Percentiles rank a stretch among this genome's conserved stretches.
These are phyloP conservation scores for Ceratobasidium sp. DNA, from an alignment of 1,284 basidiomycete genomes.

Conservation along the genomic window DNA sequence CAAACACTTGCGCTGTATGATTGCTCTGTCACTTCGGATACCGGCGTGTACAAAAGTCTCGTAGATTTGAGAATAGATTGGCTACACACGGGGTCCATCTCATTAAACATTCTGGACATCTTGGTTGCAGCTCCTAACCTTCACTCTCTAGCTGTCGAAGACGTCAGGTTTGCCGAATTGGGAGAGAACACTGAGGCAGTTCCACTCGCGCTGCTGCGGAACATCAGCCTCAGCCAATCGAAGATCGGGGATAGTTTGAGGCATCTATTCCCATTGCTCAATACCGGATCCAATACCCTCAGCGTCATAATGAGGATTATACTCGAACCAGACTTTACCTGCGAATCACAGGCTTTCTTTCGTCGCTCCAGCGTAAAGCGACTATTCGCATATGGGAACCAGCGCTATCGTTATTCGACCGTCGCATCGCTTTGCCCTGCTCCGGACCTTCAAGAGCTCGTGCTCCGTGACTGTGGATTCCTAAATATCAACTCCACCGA, in stretches of 20 bases:
- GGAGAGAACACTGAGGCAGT: background rate
- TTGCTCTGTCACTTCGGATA: background rate
- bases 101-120: background rate
- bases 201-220: background rate
- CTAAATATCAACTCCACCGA: background rate
- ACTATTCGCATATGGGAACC: background rate
- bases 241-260: background rate
- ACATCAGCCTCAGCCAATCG: background rate
- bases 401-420: background rate
- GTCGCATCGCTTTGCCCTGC: background rate
- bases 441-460: constrained; percentile 3
- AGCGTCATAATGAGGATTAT: background rate
- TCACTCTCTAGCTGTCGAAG: background rate
- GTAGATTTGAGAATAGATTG: background rate
- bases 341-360: constrained; percentile 4
- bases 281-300: background rate
- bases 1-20: background rate
- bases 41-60: background rate
- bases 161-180: background rate
- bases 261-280: background rate
- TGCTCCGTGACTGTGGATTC: constrained; percentile 7
- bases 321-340: background rate
- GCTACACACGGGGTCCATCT: background rate
- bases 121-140: background rate
- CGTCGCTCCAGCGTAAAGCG: constrained; percentile 3